Percentiles rank a stretch among this genome's conserved stretches.
Evolutionary conservation across 768 basidiomycete genomes (phyloP).

Genomic region (Saitozyma podzolica): DNA sequence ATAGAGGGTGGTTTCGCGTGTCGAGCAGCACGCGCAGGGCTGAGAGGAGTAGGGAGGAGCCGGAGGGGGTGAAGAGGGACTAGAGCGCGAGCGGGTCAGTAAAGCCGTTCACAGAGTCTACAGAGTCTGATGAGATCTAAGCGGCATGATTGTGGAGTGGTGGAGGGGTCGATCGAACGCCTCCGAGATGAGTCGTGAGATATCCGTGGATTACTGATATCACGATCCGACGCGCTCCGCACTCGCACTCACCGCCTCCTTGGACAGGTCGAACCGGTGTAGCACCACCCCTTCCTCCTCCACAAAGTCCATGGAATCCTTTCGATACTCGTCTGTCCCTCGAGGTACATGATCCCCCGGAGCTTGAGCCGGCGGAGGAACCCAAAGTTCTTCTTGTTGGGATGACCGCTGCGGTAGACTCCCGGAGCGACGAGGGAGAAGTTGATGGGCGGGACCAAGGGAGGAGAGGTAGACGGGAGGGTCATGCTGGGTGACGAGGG

Average conservation of each 20-base stretch:
- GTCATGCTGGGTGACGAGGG: no score
- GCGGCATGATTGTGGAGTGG: no score
- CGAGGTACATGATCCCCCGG: conserved; percentile 49
- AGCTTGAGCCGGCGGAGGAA: conserved; percentile 44
- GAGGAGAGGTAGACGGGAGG: conserved; percentile 3
- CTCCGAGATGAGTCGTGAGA: no score
- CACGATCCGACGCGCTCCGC: background rate
- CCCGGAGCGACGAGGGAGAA: conserved; percentile 43
- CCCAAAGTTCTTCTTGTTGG: conserved; percentile 47
- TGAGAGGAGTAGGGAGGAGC: conserved; percentile 12
- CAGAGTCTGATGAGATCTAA: no score
- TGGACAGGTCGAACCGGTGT: conserved; percentile 34
- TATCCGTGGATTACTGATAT: background rate
- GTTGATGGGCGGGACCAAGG: conserved; percentile 49
- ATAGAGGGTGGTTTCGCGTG: conserved; percentile 38
- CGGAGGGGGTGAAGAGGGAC: conserved; percentile 22
- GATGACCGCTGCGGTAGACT: conserved; percentile 49
- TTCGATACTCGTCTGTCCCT: conserved; percentile 35
- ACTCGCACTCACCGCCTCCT: conserved; percentile 27
- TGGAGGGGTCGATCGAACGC: no score
- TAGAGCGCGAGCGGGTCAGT: background rate
- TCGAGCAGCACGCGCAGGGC: conserved; percentile 36
- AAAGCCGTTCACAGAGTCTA: background rate
- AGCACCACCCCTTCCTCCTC: conserved; percentile 16
- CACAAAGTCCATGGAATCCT: conserved; percentile 40